phyloP scores from a whole-genome alignment of 306 rosid species.

The Sindora glabra region DNA sequence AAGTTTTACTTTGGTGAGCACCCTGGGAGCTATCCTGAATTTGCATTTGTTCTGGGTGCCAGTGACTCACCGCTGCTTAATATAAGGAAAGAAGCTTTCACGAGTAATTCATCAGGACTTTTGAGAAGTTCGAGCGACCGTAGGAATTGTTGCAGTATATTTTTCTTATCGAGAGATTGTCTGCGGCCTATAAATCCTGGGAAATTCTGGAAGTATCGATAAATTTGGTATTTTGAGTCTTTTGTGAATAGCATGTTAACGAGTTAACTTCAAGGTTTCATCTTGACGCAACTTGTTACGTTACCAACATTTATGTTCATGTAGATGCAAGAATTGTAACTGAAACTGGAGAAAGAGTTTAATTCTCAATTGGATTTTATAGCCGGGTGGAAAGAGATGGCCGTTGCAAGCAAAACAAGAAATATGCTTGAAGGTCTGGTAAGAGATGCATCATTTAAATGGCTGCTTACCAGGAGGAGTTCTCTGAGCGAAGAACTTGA shows the following conservation, averaged over 20 bases:
- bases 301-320: slow-evolving; percentile 18
- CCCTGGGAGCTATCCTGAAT: not conserved
- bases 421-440: slow-evolving; percentile 71
- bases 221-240: not conserved
- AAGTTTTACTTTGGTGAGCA: not conserved
- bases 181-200: not conserved
- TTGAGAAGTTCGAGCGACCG: not conserved
- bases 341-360: slow-evolving; percentile 16
- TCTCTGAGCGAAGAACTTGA: slow-evolving; percentile 65
- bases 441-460: slow-evolving; percentile 81
- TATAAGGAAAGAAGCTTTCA: not conserved
- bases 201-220: no score
- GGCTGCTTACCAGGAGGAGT: slow-evolving; percentile 70
- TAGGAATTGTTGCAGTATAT: not conserved
- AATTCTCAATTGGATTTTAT: slow-evolving; percentile 11
- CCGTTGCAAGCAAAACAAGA: slow-evolving; percentile 69
- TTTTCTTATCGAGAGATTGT: not conserved
- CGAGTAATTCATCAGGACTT: not conserved
- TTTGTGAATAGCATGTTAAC: not conserved
- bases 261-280: slow-evolving; percentile 4
- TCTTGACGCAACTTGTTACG: no score
- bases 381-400: slow-evolving; percentile 40
- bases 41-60: no score
- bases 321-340: no score
- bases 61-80: not conserved